These are phyloP conservation scores for Purshia tridentata DNA, from an alignment of 306 rosid genomes.

Conservation along the genomic window DNA sequence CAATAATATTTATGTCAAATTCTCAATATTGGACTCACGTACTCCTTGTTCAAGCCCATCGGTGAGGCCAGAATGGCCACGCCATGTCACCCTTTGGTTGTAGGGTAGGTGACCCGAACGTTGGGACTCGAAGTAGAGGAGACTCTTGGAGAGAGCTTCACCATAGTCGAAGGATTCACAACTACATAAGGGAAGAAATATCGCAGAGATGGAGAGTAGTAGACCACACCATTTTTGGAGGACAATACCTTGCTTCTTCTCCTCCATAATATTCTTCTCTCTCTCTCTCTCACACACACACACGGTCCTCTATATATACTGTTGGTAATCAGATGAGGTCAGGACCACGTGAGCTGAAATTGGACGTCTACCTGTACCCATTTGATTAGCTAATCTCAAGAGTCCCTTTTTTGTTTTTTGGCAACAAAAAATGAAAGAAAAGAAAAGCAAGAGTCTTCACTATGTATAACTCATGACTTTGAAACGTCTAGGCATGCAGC, in stretches of 20 bases:
- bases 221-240: conserved; percentile 31
- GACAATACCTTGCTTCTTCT: conserved; percentile 32
- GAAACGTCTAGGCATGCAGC: too few relatives aligned
- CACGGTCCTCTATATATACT: neutral
- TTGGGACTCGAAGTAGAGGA: conserved; percentile 83
- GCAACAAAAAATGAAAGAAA: too few relatives aligned
- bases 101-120: conserved; percentile 84
- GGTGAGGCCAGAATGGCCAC: conserved; percentile 72
- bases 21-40: neutral
- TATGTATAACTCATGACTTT: too few relatives aligned
- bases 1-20: too few relatives aligned
- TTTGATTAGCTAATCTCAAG: conserved; percentile 1
- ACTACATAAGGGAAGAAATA: too few relatives aligned
- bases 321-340: conserved; percentile 1
- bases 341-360: conserved; percentile 5
- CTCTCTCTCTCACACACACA: neutral
- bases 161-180: conserved; percentile 47
- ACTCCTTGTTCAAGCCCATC: conserved; percentile 92
- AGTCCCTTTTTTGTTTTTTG: neutral
- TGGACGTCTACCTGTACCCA: too few relatives aligned
- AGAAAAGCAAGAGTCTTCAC: too few relatives aligned
- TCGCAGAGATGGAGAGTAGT: conserved; percentile 35
- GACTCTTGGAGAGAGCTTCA: conserved; percentile 64
- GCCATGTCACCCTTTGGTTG: conserved; percentile 81
- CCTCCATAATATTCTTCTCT: conserved; percentile 27